Evolutionary conservation across 768 basidiomycete genomes (phyloP).

Genomic region (Hygrophoropsis aurantiaca): DNA sequence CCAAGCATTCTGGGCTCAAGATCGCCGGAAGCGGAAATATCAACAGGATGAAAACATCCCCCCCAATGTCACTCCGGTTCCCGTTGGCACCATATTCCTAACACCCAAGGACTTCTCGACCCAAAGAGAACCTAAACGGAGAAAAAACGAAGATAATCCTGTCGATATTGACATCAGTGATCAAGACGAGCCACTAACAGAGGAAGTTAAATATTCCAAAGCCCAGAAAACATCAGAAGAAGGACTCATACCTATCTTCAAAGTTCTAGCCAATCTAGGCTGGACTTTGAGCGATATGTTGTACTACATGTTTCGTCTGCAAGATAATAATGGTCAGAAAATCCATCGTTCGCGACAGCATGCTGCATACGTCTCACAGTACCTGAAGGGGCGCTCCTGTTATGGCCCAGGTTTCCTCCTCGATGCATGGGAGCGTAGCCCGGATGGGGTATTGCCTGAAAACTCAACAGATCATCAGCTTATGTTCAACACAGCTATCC

Average conservation of each 20-base stretch:
- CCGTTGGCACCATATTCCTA: no score
- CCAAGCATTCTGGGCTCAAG: no score
- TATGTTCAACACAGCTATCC: constrained; percentile 10
- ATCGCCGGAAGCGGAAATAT: no score
- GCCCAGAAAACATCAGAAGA: background rate
- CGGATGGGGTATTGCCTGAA: constrained; percentile 1
- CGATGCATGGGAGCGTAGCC: constrained; percentile 5
- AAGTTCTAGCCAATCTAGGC: background rate
- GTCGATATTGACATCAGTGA: no score
- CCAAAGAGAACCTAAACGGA: no score
- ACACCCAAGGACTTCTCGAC: no score
- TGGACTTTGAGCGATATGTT: constrained; percentile 8
- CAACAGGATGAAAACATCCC: no score
- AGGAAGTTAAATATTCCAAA: no score
- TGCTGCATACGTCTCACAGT: constrained; percentile 1
- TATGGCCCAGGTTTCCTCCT: constrained; percentile 4
- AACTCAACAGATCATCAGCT: background rate
- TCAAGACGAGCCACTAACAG: no score
- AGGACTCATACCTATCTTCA: constrained; percentile 1
- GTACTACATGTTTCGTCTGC: constrained; percentile 7
- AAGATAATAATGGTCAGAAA: background rate
- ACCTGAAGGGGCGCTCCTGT: constrained; percentile 2
- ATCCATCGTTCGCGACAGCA: background rate
- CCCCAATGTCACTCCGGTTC: no score
- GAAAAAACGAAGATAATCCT: no score